Base-by-base conservation (phyloP, 257 asterid species). In the Anisodus tanguticus region DNA sequence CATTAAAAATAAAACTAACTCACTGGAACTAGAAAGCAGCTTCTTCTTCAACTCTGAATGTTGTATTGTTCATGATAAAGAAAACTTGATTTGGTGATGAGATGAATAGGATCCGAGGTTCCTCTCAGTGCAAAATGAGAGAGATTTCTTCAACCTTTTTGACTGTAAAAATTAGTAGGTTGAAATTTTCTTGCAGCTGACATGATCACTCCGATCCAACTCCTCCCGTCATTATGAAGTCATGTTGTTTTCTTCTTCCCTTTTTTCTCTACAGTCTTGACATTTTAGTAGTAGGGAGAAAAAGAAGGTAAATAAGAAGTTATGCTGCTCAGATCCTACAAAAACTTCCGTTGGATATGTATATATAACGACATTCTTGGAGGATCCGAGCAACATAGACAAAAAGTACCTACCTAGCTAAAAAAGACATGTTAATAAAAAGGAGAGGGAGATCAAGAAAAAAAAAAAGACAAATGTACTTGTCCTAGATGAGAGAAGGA, bases 161-260 rank as follows among this genome's bases (percentile, higher is more conserved):
- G 86, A 87, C 43, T 22, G 77, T 79, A 86, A 85, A 91, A 91
- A 86, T 82, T 69, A 64, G 70, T 49, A 66, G 39, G 57, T 77
- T 88, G 80, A 2, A 47, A 10, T 35, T 62, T 19, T 79, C 55
- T 88, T 91, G 94, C 94, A 45, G 91, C 97, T 84, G 92, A 90
- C 93, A 93, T 90, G 97, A 93, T 89, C 92, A 15, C 95, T 87
- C 95, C 84, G 92, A 93, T 93, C 98, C 97, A 88, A 88, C 84
- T 84, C 90, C 86, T 86, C 84, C 86, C 90, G 69, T 82, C 90
- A 76, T 37, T 45, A 82, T 82, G 70, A 82, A 68, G 77, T 9
- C 67, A 26, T n/a, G 12, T 5, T 78, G 47, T 9, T 12, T 60
- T 54, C 39, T 69, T 80, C 6, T 15, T 57, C 35, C 35, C 2